Base-by-base conservation (phyloP, 768 basidiomycete genomes). In the Gloeopeniophorella convolvens region DNA sequence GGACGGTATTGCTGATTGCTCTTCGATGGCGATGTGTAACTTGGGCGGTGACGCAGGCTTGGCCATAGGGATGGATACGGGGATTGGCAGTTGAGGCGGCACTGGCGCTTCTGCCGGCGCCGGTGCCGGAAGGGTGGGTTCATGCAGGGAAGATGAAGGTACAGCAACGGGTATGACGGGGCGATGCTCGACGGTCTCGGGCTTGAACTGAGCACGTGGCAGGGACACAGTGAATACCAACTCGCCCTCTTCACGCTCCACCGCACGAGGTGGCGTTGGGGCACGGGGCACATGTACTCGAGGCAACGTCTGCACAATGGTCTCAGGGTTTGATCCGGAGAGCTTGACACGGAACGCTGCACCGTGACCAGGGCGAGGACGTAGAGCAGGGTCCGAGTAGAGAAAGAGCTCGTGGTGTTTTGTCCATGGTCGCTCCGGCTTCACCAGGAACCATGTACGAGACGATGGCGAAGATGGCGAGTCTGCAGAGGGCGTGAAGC, bases 351-450 rank as follows among this genome's bases (percentile, higher is more conserved):
- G 77, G 54, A 78, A 73, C 24, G 70, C 70, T 24, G 74, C 71
- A 5, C 73, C 76, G 39, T 77, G 74, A 18, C 80, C 78, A 11
- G 68, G 68, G n/a, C 80, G 77, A 11, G 79, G 72, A 60, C 81
- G 82, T 21, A 78, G 68, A 21, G 76, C 65, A 13, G 72, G 60
- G 42, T 89, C 85, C 42, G 77, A 74, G 68, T 82, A 83, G 15
- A 90, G 78, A 63, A 80, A 85, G 3, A 72, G 75, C 59, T 90
- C 87, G 57, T 83, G 79, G 46, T 89, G 85, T 61, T 89, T 89
- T 8, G 89, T 90, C 87, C 87, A 90, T 59, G 81, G 74, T 37
- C 75, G 75, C 60, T 91, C 89, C 8, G 87, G 87, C 63, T 86
- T 89, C 77, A 79, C 78, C 7, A 76, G 67, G 60, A 77, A 89